A percentile compares a stretch with the other conserved stretches of the same genome.
phyloP scores from a whole-genome alignment of 2,329 filamentous ascomycete genomes.

The Fusarium sp. region DNA sequence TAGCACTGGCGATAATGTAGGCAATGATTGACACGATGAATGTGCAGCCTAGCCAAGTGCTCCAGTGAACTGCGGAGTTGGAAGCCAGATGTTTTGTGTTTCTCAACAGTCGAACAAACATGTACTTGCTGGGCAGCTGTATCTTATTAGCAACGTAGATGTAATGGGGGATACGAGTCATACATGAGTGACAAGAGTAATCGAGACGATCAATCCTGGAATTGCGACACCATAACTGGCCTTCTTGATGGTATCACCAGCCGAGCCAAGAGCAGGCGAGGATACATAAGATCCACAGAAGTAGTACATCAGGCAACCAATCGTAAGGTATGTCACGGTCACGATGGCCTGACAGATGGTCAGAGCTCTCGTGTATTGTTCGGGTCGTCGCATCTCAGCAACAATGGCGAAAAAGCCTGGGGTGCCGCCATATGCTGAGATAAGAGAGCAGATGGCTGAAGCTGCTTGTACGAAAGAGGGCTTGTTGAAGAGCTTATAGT shows the following conservation, averaged over 20 bases:
- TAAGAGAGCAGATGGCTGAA: slow-evolving; percentile 43
- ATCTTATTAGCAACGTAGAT: background rate
- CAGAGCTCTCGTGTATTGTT: slow-evolving; percentile 38
- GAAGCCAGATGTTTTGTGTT: slow-evolving; percentile 42
- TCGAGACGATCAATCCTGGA: slow-evolving; percentile 41
- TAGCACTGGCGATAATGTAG: slow-evolving; percentile 39
- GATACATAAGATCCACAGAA: slow-evolving; percentile 57
- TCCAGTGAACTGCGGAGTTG: slow-evolving; percentile 43
- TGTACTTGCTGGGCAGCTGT: slow-evolving; percentile 18
- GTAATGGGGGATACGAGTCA: accelerated
- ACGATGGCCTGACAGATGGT: slow-evolving; percentile 40
- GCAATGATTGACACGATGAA: slow-evolving; percentile 34
- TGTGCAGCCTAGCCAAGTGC: slow-evolving; percentile 44
- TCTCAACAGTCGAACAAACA: slow-evolving; percentile 31
- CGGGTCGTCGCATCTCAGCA: slow-evolving; percentile 45
- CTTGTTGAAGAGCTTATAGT: slow-evolving; percentile 43
- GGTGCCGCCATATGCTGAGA: slow-evolving; percentile 50
- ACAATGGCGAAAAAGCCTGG: slow-evolving; percentile 46
- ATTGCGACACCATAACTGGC: slow-evolving; percentile 51
- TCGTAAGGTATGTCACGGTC: slow-evolving; percentile 44
- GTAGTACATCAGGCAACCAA: slow-evolving; percentile 53
- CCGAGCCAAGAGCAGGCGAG: slow-evolving; percentile 56
- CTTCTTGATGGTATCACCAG: slow-evolving; percentile 52
- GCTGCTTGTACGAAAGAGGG: slow-evolving; percentile 46
- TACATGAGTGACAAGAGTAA: slow-evolving; percentile 38